Evolutionary conservation across 768 basidiomycete species (phyloP), one percentile per base, ranked within the genome.

Genomic region (Boletus rufocinnamomeus): DNA sequence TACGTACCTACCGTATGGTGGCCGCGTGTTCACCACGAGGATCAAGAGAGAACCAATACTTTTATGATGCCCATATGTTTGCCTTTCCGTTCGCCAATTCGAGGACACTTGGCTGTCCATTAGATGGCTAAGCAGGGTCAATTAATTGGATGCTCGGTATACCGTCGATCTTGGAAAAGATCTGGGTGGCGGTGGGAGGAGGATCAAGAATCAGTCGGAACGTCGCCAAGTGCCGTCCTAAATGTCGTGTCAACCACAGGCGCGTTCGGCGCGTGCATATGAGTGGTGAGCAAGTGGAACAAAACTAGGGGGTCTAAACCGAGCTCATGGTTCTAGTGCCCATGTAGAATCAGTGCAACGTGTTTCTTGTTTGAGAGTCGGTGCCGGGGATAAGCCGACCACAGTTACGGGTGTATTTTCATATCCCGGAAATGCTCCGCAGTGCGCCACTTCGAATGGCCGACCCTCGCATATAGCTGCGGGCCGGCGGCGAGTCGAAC

Each of bases 1-100:
- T n/a, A 66, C 55, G 55, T 59, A 58, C 48, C 50, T 54, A 41
- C 54, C 47, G 48, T 56, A 59, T 63, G 63, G 44, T 57, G 41
- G 28, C 40, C 50, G 44, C 53, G 48, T 60, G 61, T 66, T 43
- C 41, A 56, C 58, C 66, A 66, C 67, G 66, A 66, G 63, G 46
- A 52, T 56, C 52, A 25, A 50, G 43, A 52, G 5, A 44, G 38
- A 54, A 34, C 43, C 6, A 47, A 27, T 28, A 2, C 51, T 27
- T 35, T 51, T 34, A 17, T 51, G 50, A 59, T 50, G 46, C 23
- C 28, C 51, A 38, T 56, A 21, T 40, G 51, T 41, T 50, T 25
- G 50, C 37, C 45, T 17, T 53, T 53, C 48, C 41, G 27, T 38
- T 40, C 34, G 40, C 41, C 45, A 49, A 30, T 40, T 37, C 13